A percentile compares a stretch with the other conserved stretches of the same genome.
These are phyloP conservation scores for Monascus ruber DNA, from an alignment of 2,329 filamentous ascomycete genomes.

Conservation along the genomic window DNA sequence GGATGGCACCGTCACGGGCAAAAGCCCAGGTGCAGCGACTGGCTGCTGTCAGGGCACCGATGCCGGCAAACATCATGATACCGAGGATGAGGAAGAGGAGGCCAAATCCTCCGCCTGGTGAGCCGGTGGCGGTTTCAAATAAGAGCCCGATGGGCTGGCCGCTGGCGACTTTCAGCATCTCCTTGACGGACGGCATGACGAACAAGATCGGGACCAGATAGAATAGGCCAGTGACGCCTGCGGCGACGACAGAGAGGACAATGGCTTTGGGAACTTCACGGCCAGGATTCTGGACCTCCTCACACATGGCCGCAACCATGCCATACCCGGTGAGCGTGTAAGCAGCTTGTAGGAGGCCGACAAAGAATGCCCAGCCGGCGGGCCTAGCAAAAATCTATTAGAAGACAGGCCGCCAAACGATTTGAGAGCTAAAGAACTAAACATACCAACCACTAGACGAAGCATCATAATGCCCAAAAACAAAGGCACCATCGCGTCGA, in stretches of 20 bases:
- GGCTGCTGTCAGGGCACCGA: slow-evolving; percentile 62
- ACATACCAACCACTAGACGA: slow-evolving; percentile 50
- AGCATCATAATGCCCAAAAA: slow-evolving; percentile 59
- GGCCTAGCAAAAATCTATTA: slow-evolving; percentile 33
- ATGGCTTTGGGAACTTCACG: slow-evolving; percentile 61
- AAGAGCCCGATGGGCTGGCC: slow-evolving; percentile 65
- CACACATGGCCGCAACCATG: slow-evolving; percentile 61
- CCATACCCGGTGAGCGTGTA: slow-evolving; percentile 47
- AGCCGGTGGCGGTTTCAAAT: slow-evolving; percentile 66
- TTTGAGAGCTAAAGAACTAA: neutral
- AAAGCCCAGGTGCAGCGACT: slow-evolving; percentile 67
- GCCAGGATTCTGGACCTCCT: slow-evolving; percentile 59
- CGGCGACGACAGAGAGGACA: slow-evolving; percentile 56
- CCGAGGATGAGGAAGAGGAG: slow-evolving; percentile 65
- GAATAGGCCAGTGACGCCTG: slow-evolving; percentile 52
- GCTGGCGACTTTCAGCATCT: slow-evolving; percentile 54
- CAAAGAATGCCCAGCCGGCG: slow-evolving; percentile 60
- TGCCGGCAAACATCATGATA: slow-evolving; percentile 65
- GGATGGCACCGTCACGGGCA: slow-evolving; percentile 63
- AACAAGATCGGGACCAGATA: slow-evolving; percentile 67
- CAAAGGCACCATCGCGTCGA: slow-evolving; percentile 49
- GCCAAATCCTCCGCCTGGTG: slow-evolving; percentile 60
- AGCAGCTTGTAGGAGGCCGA: slow-evolving; percentile 54
- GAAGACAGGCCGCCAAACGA: neutral
- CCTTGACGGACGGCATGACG: slow-evolving; percentile 56